Conservation (phyloP, 371 early-diverging fungal species). For the Aphelidium insulamus region DNA sequence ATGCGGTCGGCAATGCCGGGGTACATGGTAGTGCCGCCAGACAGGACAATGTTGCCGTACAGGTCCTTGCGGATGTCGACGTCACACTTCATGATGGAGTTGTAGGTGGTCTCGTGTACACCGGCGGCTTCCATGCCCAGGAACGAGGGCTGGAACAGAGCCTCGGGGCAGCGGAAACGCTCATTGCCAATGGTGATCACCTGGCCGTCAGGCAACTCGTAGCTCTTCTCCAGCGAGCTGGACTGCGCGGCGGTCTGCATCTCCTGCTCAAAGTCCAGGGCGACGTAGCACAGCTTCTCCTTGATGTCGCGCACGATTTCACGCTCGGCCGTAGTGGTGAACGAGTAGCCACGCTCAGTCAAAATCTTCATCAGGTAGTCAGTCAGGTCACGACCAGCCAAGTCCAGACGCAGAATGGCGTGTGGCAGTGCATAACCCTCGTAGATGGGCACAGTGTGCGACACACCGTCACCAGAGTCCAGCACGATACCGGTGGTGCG, state of each 20-base stretch:
- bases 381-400: constrained; percentile 94
- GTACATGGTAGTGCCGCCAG: constrained; percentile 85
- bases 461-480: constrained; percentile 99
- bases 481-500: constrained; percentile 99
- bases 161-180: constrained; percentile 97
- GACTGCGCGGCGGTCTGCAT: constrained; percentile 85
- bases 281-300: constrained; percentile 99
- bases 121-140: constrained; percentile 78
- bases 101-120: constrained; percentile 85
- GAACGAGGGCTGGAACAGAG: constrained; percentile 95
- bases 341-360: constrained; percentile 96
- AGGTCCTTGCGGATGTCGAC: constrained; percentile 95
- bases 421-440: constrained; percentile 98
- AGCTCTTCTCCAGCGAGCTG: constrained; percentile 84
- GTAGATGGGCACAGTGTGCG: constrained; percentile 99
- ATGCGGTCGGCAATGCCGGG: constrained; percentile 94
- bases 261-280: constrained; percentile 96
- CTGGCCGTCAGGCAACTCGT: constrained; percentile 99
- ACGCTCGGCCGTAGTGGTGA: constrained; percentile 98
- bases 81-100: constrained; percentile 95
- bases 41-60: constrained; percentile 86
- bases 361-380: constrained; percentile 91
- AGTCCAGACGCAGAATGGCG: constrained; percentile 95
- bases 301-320: constrained; percentile 99
- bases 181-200: constrained; percentile 95